Evolutionary conservation across 495 filamentous ascomycete species (phyloP).

Genomic region (Eremomyces bilateralis): DNA sequence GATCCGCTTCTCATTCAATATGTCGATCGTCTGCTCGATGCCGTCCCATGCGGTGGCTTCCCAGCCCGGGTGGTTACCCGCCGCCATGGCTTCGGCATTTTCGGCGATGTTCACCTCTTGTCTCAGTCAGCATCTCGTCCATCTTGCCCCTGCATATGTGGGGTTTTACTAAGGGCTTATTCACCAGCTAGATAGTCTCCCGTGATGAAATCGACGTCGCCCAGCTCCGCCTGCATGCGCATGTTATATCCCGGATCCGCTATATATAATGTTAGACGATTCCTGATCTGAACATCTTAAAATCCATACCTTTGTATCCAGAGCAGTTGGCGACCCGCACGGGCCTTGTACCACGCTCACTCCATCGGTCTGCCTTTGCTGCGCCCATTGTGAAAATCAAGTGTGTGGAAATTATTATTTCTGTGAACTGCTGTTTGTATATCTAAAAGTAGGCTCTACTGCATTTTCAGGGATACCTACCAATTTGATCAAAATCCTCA

Average conservation of each 20-base stretch:
- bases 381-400: too few species aligned
- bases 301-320: constrained; percentile 20
- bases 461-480: too few species aligned
- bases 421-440: too few species aligned
- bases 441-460: too few species aligned
- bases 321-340: constrained; percentile 29
- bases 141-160: too few species aligned
- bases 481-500: too few species aligned
- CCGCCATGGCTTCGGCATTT: constrained; percentile 21
- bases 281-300: constrained; percentile 1
- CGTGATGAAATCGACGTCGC: constrained; percentile 31
- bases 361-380: too few species aligned
- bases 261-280: constrained; percentile 6
- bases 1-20: constrained; percentile 22
- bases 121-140: neutral
- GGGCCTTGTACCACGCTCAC: constrained; percentile 15
- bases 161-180: constrained; percentile 6
- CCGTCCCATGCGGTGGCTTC: constrained; percentile 26
- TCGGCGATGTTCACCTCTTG: constrained; percentile 26
- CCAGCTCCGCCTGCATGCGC: constrained; percentile 23
- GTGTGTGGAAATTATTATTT: too few species aligned
- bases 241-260: constrained; percentile 25
- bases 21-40: constrained; percentile 22
- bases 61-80: constrained; percentile 21
- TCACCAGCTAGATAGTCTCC: constrained; percentile 32